phyloP scores from a whole-genome alignment of 352 stramenopile genomes.

The Globisporangium barbulae region DNA sequence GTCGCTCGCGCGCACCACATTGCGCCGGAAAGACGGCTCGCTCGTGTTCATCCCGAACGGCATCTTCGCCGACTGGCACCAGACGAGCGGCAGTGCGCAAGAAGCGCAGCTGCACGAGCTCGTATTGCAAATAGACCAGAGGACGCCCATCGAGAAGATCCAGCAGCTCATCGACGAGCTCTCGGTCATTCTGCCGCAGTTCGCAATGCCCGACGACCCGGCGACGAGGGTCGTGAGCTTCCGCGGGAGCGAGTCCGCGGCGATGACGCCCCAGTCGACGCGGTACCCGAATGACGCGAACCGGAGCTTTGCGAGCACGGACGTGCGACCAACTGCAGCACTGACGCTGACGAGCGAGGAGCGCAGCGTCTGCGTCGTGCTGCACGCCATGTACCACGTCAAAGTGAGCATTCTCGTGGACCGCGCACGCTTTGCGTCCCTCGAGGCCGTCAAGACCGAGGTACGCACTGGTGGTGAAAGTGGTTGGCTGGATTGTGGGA shows the following conservation, averaged over 20 bases:
- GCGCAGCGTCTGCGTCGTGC: conserved; percentile 35
- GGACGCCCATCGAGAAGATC: conserved; percentile 43
- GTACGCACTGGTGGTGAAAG: conserved; percentile 25
- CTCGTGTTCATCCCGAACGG: conserved; percentile 79
- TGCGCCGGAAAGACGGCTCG: conserved; percentile 61
- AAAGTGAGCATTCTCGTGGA: conserved; percentile 65
- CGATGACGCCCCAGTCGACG: conserved; percentile 22
- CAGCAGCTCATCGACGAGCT: conserved; percentile 42
- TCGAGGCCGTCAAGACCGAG: conserved; percentile 64
- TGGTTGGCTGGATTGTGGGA: not conserved
- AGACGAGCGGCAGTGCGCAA: conserved; percentile 54
- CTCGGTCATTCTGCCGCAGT: conserved; percentile 25
- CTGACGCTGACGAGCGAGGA: conserved; percentile 17
- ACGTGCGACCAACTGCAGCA: not conserved
- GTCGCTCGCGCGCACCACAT: conserved; percentile 67
- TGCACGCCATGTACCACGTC: conserved; percentile 54
- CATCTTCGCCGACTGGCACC: conserved; percentile 68
- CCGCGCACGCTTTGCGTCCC: conserved; percentile 39
- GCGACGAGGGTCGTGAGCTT: conserved; percentile 10
- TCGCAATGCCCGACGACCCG: conserved; percentile 24
- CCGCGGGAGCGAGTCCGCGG: conserved; percentile 13
- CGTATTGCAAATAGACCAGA: conserved; percentile 34
- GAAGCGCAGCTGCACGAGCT: conserved; percentile 57
- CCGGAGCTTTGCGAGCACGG: conserved; percentile 31
- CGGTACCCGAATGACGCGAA: conserved; percentile 17